A percentile compares a stretch with the other conserved stretches of the same genome.
Evolutionary conservation across 2,329 filamentous ascomycete species (phyloP).

Genomic region (Aulographum hederae): DNA sequence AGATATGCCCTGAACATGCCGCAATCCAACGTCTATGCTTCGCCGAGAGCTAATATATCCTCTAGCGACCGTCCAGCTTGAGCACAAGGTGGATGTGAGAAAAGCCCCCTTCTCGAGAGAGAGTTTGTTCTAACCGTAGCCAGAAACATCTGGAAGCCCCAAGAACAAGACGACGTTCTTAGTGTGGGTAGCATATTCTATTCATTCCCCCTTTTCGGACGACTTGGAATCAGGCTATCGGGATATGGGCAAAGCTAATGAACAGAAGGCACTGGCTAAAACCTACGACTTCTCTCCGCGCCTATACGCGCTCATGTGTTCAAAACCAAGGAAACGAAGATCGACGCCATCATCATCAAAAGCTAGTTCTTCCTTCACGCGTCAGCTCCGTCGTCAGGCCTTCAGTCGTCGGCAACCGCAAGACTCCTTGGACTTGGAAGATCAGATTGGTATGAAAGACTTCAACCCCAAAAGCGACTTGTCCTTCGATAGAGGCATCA

Average conservation of each 20-base stretch:
- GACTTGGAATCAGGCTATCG: no score
- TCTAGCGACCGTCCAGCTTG: slow-evolving; percentile 28
- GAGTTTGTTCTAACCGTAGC: slow-evolving; percentile 1
- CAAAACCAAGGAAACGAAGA: slow-evolving; percentile 26
- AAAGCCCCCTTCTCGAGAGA: slow-evolving; percentile 2
- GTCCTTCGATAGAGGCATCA: slow-evolving; percentile 16
- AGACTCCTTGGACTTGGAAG: neutral
- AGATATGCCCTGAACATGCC: no score
- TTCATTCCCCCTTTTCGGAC: no score
- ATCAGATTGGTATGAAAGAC: slow-evolving; percentile 2
- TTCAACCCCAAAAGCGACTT: slow-evolving; percentile 16
- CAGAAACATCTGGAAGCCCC: slow-evolving; percentile 54
- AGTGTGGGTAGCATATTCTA: slow-evolving; percentile 14
- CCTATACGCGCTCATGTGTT: slow-evolving; percentile 43
- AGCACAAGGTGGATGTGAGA: slow-evolving; percentile 54
- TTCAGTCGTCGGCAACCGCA: no score
- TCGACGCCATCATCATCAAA: slow-evolving; percentile 6
- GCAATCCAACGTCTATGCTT: no score
- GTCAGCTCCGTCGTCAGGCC: no score
- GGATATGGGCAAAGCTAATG: no score
- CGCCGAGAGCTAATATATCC: no score
- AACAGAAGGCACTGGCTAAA: slow-evolving; percentile 27
- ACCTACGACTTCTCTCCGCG: slow-evolving; percentile 52
- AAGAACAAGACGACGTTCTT: slow-evolving; percentile 37
- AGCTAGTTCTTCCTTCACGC: no score